Percentiles rank a stretch among this genome's conserved stretches.
phyloP scores from a whole-genome alignment of 148 eudicot species.

The Persicaria tinctoria region DNA sequence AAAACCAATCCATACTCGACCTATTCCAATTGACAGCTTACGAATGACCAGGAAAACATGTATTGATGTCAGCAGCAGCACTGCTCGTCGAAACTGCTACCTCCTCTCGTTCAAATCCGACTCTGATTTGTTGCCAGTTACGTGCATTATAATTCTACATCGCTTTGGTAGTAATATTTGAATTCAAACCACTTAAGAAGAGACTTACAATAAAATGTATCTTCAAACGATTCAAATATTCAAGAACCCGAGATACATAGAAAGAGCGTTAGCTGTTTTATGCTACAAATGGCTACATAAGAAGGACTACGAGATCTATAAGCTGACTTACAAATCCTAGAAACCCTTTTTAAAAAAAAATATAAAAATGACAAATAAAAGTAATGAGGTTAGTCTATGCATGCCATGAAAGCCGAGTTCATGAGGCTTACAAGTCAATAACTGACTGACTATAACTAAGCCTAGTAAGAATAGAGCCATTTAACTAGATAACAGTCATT shows the following conservation, averaged over 20 bases:
- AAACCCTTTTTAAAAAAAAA: not conserved
- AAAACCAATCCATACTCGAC: too few species aligned
- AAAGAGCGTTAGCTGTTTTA: not conserved
- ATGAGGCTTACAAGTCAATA: slow-evolving; percentile 1
- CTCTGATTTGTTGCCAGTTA: too few species aligned
- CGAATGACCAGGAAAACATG: too few species aligned
- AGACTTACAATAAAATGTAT: not conserved
- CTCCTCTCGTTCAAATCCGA: too few species aligned
- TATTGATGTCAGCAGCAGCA: too few species aligned
- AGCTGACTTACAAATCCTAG: slow-evolving; percentile 7
- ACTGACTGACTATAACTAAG: slow-evolving; percentile 8
- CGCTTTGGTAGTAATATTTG: not conserved
- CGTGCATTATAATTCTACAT: not conserved
- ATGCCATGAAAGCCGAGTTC: slow-evolving; percentile 1
- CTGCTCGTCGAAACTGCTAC: too few species aligned
- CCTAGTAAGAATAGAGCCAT: slow-evolving; percentile 1
- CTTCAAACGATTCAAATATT: not conserved
- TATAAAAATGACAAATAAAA: not conserved
- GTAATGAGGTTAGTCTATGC: slow-evolving; percentile 11
- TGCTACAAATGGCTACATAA: slow-evolving; percentile 5
- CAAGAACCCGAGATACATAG: not conserved
- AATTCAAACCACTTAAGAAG: not conserved
- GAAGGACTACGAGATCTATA: not conserved
- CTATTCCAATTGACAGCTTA: too few species aligned
- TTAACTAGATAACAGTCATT: not conserved